A percentile compares a stretch with the other conserved stretches of the same genome.
Evolutionary conservation across 805 yeast species (phyloP).

Genomic region (Saturnispora kantuleensis): DNA sequence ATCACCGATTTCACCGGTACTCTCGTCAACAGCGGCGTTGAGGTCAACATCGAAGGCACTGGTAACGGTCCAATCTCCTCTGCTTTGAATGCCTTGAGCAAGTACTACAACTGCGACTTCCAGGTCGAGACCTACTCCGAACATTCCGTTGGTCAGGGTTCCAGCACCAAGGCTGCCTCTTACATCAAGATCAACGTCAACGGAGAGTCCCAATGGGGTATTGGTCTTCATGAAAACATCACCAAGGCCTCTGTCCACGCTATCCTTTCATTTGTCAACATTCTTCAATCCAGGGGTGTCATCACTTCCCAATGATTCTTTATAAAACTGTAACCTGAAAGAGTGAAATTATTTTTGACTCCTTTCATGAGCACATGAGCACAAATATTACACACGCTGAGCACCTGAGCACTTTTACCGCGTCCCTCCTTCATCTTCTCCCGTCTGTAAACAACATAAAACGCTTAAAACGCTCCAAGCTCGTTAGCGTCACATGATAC

Average conservation of each 20-base stretch:
- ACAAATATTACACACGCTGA: background rate
- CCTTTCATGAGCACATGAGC: background rate
- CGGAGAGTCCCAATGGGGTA: conserved; percentile 58
- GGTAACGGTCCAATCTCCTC: conserved; percentile 81
- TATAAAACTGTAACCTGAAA: background rate
- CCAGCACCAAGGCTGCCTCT: conserved; percentile 66
- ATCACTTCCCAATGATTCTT: conserved; percentile 5
- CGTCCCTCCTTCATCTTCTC: too few species aligned
- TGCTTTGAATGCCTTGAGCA: conserved; percentile 52
- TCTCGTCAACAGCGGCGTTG: conserved; percentile 28
- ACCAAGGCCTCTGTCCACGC: conserved; percentile 75
- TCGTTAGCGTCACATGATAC: conserved; percentile 13
- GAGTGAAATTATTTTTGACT: background rate
- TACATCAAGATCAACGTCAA: conserved; percentile 35
- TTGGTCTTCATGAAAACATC: conserved; percentile 85
- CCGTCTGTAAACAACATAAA: too few species aligned
- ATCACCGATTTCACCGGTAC: conserved; percentile 36
- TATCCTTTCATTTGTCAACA: conserved; percentile 54
- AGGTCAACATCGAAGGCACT: conserved; percentile 36
- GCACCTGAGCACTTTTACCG: conserved; percentile 1
- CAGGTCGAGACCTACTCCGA: conserved; percentile 62
- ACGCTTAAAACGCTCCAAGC: too few species aligned
- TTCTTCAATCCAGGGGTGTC: conserved; percentile 21
- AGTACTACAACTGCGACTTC: conserved; percentile 39
- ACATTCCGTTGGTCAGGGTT: conserved; percentile 65